These are phyloP conservation scores for Macaranga tanarius DNA, from an alignment of 441 rosid genomes.

Conservation along the genomic window DNA sequence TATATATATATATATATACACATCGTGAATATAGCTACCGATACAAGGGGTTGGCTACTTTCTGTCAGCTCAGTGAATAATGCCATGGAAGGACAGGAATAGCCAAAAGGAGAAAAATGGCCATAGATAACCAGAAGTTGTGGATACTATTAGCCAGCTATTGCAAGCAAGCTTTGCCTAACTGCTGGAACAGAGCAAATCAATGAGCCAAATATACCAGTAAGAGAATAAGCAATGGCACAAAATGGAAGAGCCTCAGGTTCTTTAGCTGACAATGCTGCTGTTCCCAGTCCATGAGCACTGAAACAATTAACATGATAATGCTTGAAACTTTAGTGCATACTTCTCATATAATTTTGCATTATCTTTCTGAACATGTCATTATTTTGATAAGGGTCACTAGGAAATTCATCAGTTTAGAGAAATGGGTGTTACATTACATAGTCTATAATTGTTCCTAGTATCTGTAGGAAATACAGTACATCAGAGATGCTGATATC, in stretches of 20 bases:
- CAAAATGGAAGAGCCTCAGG: conserved; percentile 98
- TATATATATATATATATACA: background rate
- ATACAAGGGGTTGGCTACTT: background rate
- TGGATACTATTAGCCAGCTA: conserved; percentile 47
- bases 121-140: background rate
- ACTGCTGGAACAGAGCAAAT: conserved; percentile 80
- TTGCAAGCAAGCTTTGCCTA: conserved; percentile 76
- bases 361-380: background rate
- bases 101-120: background rate
- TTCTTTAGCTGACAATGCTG: conserved; percentile 93
- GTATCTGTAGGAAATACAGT: no score
- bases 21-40: background rate
- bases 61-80: background rate
- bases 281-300: conserved; percentile 98
- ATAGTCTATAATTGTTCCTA: no score
- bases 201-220: conserved; percentile 88
- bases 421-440: no score
- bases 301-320: conserved; percentile 32
- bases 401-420: no score
- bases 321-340: background rate
- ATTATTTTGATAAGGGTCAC: no score
- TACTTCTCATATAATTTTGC: background rate
- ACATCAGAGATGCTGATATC: no score
- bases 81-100: background rate
- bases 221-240: conserved; percentile 92